Evolutionary conservation across 75 land plant genomes (phyloP), one percentile per base, ranked within the genome.

Genomic region (Gnetum montanum): DNA sequence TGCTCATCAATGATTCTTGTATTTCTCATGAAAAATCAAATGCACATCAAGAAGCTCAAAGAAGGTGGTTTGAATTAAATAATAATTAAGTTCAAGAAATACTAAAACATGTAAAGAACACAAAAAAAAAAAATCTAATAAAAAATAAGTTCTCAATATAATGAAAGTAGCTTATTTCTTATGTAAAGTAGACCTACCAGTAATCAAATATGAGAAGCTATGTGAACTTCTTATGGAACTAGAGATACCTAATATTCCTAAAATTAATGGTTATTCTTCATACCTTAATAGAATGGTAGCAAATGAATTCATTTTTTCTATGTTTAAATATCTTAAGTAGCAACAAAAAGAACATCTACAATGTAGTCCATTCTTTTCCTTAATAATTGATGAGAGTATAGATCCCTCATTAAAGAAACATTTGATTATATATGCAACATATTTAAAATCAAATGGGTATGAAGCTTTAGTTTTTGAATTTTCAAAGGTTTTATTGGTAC

Each of bases 141-240:
- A 24, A 15, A 3, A 48, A 48, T 26, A 15, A 48, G 50, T 48
- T 3, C 11, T 48, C 12, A 10, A 15, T 0, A 48, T 31, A 48
- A 48, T 28, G 51, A 48, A 48, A 48, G 4, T 40, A 40, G 12
- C 50, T 23, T 26, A 48, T n/a, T n/a, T n/a, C n/a, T n/a, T n/a
- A n/a, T n/a, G n/a, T n/a, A n/a, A n/a, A n/a, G n/a, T n/a, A n/a
- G n/a, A n/a, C n/a, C n/a, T n/a, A n/a, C n/a, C n/a, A n/a, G n/a
- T n/a, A n/a, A n/a, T n/a, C n/a, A n/a, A n/a, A n/a, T n/a, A n/a
- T n/a, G 28, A 3, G 28, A 28, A 28, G n/a, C 26, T 48, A 11
- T 48, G 29, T 25, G 12, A 48, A 25, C 1, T 48, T 48, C 13
- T 26, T 0, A 48, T 4, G 0, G 28, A 26, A 16, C 0, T 12